Conservation (phyloP, 192 early-diverging fungal genomes). For the Rhizophagus clarus region DNA sequence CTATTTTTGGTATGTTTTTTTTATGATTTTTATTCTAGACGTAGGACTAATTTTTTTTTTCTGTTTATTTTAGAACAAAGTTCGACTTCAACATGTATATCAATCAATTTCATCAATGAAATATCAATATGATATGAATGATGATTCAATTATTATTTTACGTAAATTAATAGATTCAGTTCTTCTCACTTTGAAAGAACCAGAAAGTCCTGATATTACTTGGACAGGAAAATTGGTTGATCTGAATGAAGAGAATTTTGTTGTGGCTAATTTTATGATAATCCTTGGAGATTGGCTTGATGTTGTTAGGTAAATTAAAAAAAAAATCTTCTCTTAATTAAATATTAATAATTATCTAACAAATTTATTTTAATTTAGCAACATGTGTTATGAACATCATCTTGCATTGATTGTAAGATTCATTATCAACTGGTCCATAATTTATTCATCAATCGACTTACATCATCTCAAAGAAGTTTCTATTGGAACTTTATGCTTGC, state of each 20-base stretch:
- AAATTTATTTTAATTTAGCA: not conserved
- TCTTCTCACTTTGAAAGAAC: not conserved
- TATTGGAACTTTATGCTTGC: constrained; percentile 1
- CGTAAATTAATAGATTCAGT: not conserved
- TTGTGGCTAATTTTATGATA: constrained; percentile 6
- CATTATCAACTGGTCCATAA: constrained; percentile 1
- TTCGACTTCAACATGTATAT: constrained; percentile 26
- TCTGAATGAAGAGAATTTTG: constrained; percentile 5
- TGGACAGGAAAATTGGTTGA: constrained; percentile 24
- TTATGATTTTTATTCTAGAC: not conserved
- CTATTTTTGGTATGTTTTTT: constrained; percentile 9
- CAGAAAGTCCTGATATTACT: not conserved
- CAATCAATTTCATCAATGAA: not conserved
- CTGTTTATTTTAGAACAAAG: constrained; percentile 19
- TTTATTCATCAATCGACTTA: not conserved
- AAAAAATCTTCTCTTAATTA: not conserved
- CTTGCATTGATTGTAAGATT: not conserved
- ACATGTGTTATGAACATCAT: not conserved
- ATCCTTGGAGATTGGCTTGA: constrained; percentile 24
- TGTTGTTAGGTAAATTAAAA: constrained; percentile 16
- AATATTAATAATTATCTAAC: not conserved
- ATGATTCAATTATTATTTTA: not conserved
- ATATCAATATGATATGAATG: not conserved
- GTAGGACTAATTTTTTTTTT: not conserved
- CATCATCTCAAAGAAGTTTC: not conserved